phyloP scores from a whole-genome alignment of 768 basidiomycete species.

The Multifurca ochricompacta region DNA sequence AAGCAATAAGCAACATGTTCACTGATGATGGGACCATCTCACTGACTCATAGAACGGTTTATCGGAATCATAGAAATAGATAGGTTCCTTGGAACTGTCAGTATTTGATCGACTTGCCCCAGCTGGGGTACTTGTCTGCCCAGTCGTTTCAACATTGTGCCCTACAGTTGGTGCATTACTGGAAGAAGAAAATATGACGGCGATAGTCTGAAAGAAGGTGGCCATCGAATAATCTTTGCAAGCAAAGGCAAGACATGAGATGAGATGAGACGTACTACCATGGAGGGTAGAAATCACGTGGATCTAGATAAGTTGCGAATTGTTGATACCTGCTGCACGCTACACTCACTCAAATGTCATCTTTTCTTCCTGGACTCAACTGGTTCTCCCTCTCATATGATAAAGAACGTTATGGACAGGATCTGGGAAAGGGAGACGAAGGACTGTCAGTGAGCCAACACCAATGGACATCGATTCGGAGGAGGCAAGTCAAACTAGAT shows the following conservation, averaged over 20 bases:
- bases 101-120: neutral
- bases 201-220: neutral
- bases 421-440: conserved; percentile 1
- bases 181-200: neutral
- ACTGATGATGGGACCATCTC: neutral
- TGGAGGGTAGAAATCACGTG: conserved; percentile 6
- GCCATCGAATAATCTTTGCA: neutral
- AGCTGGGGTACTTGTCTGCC: neutral
- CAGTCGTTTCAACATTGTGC: neutral
- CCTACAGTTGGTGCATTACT: neutral
- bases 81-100: neutral
- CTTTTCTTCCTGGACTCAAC: conserved; percentile 1
- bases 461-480: conserved; percentile 14
- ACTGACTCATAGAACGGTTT: conserved; percentile 15
- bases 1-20: no score
- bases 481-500: neutral
- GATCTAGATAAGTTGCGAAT: neutral
- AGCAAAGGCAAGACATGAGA: no score
- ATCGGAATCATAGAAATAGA: conserved; percentile 12
- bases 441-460: conserved; percentile 4
- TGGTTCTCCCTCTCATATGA: neutral
- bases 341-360: neutral
- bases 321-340: neutral
- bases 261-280: no score
- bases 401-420: neutral